Percentiles rank a stretch among this genome's conserved stretches.
Evolutionary conservation across 2,329 filamentous ascomycete genomes (phyloP).

Genomic region (Claviceps arundinis): DNA sequence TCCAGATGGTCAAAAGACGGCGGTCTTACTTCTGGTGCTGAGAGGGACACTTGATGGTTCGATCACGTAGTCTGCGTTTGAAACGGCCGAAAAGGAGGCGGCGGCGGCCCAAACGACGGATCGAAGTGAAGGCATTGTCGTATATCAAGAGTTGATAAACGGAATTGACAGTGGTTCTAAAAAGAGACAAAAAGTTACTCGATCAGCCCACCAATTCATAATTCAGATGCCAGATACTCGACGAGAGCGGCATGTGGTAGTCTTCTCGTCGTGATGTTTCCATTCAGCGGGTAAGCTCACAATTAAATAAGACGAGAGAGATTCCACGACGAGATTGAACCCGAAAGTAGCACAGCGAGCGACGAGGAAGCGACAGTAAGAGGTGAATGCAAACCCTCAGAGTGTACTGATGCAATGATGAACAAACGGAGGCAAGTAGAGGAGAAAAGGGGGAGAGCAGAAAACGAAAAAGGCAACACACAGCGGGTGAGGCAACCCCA

Average conservation of each 20-base stretch:
- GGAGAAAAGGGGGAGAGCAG: neutral
- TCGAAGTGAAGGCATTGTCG: slow-evolving; percentile 43
- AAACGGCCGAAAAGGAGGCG: slow-evolving; percentile 33
- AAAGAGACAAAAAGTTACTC: no score
- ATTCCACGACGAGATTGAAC: neutral
- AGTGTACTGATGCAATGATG: neutral
- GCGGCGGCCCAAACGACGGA: slow-evolving; percentile 38
- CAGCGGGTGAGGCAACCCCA: neutral
- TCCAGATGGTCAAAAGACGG: neutral
- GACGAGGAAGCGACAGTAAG: neutral
- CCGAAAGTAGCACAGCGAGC: neutral
- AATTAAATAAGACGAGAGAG: neutral
- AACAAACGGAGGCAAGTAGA: neutral
- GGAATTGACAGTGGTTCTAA: no score
- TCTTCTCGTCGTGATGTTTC: neutral
- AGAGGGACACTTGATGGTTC: slow-evolving; percentile 47
- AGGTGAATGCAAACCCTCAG: neutral
- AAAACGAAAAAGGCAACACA: neutral
- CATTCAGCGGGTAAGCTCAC: neutral
- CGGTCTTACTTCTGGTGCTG: slow-evolving; percentile 34
- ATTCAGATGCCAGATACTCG: no score
- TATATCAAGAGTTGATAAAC: neutral
- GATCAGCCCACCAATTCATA: no score
- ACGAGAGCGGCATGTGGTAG: neutral
- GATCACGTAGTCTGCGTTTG: slow-evolving; percentile 46